Evolutionary conservation across 208 protist species (phyloP).

Genomic region (Naegleria gruberi): DNA sequence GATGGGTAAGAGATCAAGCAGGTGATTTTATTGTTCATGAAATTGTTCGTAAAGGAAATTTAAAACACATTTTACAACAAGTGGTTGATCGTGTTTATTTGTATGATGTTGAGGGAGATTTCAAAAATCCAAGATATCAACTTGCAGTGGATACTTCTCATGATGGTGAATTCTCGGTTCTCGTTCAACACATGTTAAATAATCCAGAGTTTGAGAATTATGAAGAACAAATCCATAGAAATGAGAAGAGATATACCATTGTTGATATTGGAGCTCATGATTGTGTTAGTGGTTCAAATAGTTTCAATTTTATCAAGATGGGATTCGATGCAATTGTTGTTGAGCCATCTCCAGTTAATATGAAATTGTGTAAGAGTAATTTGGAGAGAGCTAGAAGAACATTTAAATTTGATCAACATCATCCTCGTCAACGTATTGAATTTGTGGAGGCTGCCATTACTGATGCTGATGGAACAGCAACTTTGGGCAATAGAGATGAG

Average conservation of each 20-base stretch:
- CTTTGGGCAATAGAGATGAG: not conserved
- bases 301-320: not conserved
- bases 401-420: not conserved
- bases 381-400: not conserved
- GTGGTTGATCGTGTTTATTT: not conserved
- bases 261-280: slow-evolving; percentile 1
- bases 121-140: not conserved
- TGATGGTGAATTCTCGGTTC: not conserved
- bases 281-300: not conserved
- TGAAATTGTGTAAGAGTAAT: slow-evolving; percentile 2
- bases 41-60: not conserved
- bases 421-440: not conserved
- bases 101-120: not conserved
- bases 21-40: not conserved
- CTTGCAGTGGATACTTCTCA: not conserved
- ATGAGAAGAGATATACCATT: not conserved
- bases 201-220: not conserved
- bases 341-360: not conserved
- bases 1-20: not conserved
- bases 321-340: not conserved
- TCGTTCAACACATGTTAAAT: not conserved
- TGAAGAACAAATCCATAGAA: not conserved
- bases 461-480: not conserved
- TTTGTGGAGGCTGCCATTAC: not conserved
- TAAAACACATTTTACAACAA: not conserved